Conservation (phyloP, 75 land plant species). For the Cupressus sempervirens region DNA sequence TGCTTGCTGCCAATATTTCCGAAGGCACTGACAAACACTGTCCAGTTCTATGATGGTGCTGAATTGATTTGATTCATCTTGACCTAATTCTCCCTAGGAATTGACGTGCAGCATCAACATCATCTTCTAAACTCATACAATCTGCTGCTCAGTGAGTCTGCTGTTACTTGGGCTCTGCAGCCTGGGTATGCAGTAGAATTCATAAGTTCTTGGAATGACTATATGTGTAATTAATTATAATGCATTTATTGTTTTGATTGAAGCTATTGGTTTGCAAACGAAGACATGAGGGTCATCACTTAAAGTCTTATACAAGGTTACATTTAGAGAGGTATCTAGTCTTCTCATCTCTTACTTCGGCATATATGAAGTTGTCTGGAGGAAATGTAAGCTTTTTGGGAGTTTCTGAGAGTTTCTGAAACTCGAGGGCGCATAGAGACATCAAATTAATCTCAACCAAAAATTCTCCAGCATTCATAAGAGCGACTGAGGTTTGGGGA, state of each 20-base stretch:
- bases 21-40: not conserved
- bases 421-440: not conserved
- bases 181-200: not conserved
- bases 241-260: not conserved
- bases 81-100: not conserved
- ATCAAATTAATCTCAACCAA: not conserved
- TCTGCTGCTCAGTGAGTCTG: not conserved
- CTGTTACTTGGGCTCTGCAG: not conserved
- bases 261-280: not conserved
- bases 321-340: not conserved
- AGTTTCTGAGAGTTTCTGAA: not conserved
- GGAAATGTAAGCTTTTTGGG: not conserved
- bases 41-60: not conserved
- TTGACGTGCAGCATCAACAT: not conserved
- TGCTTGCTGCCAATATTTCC: not conserved
- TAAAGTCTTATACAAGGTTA: not conserved
- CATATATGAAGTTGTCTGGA: not conserved
- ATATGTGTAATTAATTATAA: not conserved
- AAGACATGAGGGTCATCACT: not conserved
- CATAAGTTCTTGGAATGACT: not conserved
- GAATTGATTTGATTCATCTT: slow-evolving; percentile 3
- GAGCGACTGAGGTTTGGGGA: not conserved
- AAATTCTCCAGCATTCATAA: not conserved
- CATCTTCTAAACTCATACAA: not conserved
- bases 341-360: not conserved